A percentile compares a stretch with the other conserved stretches of the same genome.
phyloP scores from a whole-genome alignment of 208 protist species.

The Leishmania tarentolae region DNA sequence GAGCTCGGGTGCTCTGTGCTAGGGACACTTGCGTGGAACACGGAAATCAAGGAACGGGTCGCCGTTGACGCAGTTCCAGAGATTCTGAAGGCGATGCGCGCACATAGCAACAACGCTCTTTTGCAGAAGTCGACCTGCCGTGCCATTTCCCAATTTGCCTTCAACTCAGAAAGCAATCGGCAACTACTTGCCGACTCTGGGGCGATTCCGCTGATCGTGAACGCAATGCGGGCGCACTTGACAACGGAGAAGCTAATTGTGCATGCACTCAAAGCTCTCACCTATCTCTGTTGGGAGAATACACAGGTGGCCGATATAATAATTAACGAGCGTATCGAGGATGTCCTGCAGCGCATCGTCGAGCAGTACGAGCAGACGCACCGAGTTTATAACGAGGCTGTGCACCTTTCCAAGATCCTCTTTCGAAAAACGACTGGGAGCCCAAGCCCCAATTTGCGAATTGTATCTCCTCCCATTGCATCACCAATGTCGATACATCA shows the following conservation, averaged over 20 bases:
- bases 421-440: slow-evolving; percentile 83
- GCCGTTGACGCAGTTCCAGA: slow-evolving; percentile 82
- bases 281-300: slow-evolving; percentile 93
- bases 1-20: slow-evolving; percentile 92
- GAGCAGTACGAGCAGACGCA: slow-evolving; percentile 63
- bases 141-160: slow-evolving; percentile 92
- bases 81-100: slow-evolving; percentile 87
- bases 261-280: slow-evolving; percentile 92
- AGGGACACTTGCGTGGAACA: slow-evolving; percentile 92
- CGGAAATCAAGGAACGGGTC: slow-evolving; percentile 88
- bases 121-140: slow-evolving; percentile 93
- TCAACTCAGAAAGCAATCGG: slow-evolving; percentile 92
- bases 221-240: slow-evolving; percentile 81
- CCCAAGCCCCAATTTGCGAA: slow-evolving; percentile 54
- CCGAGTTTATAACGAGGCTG: slow-evolving; percentile 83
- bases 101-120: slow-evolving; percentile 73
- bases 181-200: slow-evolving; percentile 81
- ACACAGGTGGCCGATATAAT: slow-evolving; percentile 85
- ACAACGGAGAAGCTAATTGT: slow-evolving; percentile 88
- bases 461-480: slow-evolving; percentile 73
- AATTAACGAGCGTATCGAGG: slow-evolving; percentile 75
- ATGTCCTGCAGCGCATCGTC: slow-evolving; percentile 77
- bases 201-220: slow-evolving; percentile 88
- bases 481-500: slow-evolving; percentile 81
- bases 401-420: slow-evolving; percentile 91